A percentile compares a stretch with the other conserved stretches of the same genome.
These are phyloP conservation scores for Alopecurus myosuroides DNA, from an alignment of 176 grass and related monocot species.

Conservation along the genomic window DNA sequence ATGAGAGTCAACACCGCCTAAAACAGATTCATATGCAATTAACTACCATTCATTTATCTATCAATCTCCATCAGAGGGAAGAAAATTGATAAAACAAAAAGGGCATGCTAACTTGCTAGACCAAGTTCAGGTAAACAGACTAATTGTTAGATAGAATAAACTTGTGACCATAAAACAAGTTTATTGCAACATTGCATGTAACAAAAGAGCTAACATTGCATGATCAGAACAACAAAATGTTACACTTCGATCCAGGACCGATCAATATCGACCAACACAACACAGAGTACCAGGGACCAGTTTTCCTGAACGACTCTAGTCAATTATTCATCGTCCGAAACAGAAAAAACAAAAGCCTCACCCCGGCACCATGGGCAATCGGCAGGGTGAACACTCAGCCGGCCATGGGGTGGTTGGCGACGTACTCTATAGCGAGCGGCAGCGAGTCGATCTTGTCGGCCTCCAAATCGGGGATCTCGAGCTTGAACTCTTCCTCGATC, in stretches of 20 bases:
- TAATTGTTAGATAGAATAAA: not conserved
- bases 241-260: conserved; percentile 20
- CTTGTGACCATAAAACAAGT: not conserved
- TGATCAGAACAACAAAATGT: not conserved
- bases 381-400: not conserved
- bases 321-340: conserved; percentile 36
- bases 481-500: conserved; percentile 88
- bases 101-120: not conserved
- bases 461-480: conserved; percentile 77
- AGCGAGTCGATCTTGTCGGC: conserved; percentile 66
- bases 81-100: not conserved
- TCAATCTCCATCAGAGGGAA: not conserved
- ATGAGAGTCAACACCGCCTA: not conserved
- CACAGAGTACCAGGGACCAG: conserved; percentile 6
- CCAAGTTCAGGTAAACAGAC: not conserved
- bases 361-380: not conserved
- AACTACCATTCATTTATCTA: not conserved
- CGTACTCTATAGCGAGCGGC: conserved; percentile 67
- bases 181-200: not conserved
- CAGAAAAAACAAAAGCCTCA: conserved; percentile 19
- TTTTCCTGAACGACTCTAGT: conserved; percentile 32
- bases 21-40: not conserved
- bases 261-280: not conserved
- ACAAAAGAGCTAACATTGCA: conserved; percentile 1
- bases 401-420: conserved; percentile 71